Conservation (phyloP, 352 stramenopile genomes). For the Phytophthora citricola region DNA sequence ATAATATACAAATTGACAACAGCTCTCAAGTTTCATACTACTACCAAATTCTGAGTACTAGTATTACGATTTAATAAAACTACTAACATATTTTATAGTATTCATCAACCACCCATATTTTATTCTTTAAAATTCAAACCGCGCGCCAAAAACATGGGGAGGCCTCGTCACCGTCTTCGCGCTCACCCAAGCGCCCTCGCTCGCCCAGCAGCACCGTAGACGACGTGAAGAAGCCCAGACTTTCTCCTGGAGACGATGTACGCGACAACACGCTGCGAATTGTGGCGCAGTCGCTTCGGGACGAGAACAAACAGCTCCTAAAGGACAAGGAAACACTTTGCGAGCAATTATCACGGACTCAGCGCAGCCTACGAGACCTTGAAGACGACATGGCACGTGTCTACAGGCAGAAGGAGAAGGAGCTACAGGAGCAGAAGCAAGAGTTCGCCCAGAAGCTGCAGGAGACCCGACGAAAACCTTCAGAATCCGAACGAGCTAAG, state of each 20-base stretch:
- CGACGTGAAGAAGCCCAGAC: conserved; percentile 1
- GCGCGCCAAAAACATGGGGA: too few relatives aligned
- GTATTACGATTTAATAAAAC: too few relatives aligned
- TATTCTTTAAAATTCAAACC: too few relatives aligned
- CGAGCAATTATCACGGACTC: conserved; percentile 17
- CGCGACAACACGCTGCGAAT: conserved; percentile 42
- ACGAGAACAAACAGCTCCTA: conserved; percentile 48
- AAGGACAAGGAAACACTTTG: conserved; percentile 20
- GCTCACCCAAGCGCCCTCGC: conserved; percentile 15
- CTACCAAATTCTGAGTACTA: too few relatives aligned
- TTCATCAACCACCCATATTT: too few relatives aligned
- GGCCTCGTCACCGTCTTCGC: not conserved
- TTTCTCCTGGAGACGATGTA: conserved; percentile 21
- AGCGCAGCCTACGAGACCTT: conserved; percentile 38
- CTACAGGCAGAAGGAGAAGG: conserved; percentile 42
- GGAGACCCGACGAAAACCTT: conserved; percentile 20
- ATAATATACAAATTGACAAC: too few relatives aligned
- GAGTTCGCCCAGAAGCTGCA: conserved; percentile 34
- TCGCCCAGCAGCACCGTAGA: not conserved
- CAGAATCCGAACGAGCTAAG: conserved; percentile 10
- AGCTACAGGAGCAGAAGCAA: conserved; percentile 29
- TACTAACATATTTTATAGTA: too few relatives aligned
- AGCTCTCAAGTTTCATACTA: too few relatives aligned
- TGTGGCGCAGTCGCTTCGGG: conserved; percentile 45
- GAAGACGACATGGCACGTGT: conserved; percentile 52